phyloP scores from a whole-genome alignment of 441 rosid species.

The Manihot esculenta region DNA sequence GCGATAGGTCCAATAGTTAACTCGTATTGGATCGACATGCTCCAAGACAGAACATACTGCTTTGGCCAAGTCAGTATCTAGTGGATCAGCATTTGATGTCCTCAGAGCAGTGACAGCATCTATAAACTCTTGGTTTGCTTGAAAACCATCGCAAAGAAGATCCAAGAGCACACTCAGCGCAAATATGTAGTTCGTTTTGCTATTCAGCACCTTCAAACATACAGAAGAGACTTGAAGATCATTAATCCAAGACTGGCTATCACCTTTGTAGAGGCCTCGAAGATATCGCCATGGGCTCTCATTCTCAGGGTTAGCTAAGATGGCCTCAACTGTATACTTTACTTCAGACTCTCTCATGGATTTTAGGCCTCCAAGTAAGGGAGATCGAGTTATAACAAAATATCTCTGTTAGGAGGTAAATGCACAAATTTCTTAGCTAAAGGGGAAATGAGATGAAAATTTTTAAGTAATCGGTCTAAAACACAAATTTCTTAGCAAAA shows the following conservation, averaged over 20 bases:
- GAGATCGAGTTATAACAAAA: conserved; percentile 69
- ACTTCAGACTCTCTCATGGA: conserved; percentile 83
- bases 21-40: conserved; percentile 69
- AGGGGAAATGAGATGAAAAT: conserved; percentile 1
- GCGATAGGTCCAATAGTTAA: conserved; percentile 82
- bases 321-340: conserved; percentile 63
- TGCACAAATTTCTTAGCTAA: not conserved
- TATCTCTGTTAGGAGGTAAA: conserved; percentile 57
- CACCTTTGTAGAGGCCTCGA: conserved; percentile 73
- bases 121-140: conserved; percentile 58
- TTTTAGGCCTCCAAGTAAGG: conserved; percentile 61
- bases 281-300: conserved; percentile 96
- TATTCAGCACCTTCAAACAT: conserved; percentile 58
- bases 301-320: conserved; percentile 58
- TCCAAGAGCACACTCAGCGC: conserved; percentile 76
- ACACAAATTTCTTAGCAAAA: no score
- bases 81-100: conserved; percentile 35
- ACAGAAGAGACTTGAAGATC: conserved; percentile 58
- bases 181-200: conserved; percentile 49
- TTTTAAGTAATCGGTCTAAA: no score
- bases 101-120: conserved; percentile 56
- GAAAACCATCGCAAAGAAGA: conserved; percentile 67
- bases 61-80: conserved; percentile 46
- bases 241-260: conserved; percentile 46
- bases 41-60: conserved; percentile 57